phyloP scores from a whole-genome alignment of 805 yeast species.

The Spathaspora boniae region DNA sequence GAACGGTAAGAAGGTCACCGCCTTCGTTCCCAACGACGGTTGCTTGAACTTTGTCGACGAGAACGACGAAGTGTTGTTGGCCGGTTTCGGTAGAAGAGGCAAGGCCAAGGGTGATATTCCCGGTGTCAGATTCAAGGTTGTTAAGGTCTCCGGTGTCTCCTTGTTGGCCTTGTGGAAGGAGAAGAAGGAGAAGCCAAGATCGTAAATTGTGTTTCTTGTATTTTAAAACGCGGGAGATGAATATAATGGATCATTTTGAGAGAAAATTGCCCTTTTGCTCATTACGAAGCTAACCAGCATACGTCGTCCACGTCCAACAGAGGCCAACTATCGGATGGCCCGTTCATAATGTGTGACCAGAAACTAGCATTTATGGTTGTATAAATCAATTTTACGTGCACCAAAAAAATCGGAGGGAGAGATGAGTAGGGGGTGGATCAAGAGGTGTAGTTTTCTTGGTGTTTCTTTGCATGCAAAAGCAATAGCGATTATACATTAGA shows the following conservation, averaged over 20 bases:
- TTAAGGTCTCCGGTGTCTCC: constrained; percentile 99
- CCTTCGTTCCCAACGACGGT: constrained; percentile 99
- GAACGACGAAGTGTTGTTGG: constrained; percentile 98
- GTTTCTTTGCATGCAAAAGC: neutral
- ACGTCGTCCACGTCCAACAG: constrained; percentile 1
- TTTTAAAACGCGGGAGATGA: no score
- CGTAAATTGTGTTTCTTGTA: constrained; percentile 48
- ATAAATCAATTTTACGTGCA: constrained; percentile 7
- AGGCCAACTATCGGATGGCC: neutral
- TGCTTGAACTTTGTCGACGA: constrained; percentile 99
- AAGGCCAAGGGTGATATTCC: constrained; percentile 99
- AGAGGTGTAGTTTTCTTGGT: neutral
- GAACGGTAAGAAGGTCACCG: constrained; percentile 99
- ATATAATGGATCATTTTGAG: neutral
- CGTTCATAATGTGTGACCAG: neutral
- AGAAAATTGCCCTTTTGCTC: no score
- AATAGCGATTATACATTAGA: constrained; percentile 4
- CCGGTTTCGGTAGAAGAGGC: constrained; percentile 99
- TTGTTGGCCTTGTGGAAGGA: constrained; percentile 99
- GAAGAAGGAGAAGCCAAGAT: constrained; percentile 99
- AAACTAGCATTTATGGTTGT: constrained; percentile 8
- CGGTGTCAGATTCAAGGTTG: constrained; percentile 99
- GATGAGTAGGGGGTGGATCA: neutral
- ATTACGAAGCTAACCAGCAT: constrained; percentile 4
- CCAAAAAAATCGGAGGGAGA: neutral